These are phyloP conservation scores for Dryas octopetala DNA, from an alignment of 306 rosid species.

Conservation along the genomic window DNA sequence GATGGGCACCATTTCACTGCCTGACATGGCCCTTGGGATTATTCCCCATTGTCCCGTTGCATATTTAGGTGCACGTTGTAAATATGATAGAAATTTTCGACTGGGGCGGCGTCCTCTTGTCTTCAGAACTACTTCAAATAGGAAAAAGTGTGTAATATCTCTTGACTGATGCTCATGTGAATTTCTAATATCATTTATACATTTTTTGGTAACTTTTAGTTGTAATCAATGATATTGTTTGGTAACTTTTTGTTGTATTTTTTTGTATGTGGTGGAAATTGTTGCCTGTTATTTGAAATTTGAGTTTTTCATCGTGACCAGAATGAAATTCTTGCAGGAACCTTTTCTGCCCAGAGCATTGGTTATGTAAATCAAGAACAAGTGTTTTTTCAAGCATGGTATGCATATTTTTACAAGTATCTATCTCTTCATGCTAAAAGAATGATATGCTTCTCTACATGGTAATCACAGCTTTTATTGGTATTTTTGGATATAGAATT, in stretches of 20 bases:
- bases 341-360: slow-evolving; percentile 27
- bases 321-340: slow-evolving; percentile 43
- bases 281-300: neutral
- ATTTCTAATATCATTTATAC: neutral
- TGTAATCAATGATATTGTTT: neutral
- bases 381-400: slow-evolving; percentile 47
- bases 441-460: neutral
- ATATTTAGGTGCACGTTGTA: slow-evolving; percentile 25
- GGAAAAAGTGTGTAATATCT: slow-evolving; percentile 33
- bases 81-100: neutral
- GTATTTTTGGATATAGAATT: neutral
- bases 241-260: neutral
- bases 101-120: slow-evolving; percentile 25
- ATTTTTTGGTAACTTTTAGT: neutral
- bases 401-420: slow-evolving; percentile 23
- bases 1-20: slow-evolving; percentile 55
- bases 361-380: slow-evolving; percentile 39
- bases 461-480: neutral
- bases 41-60: slow-evolving; percentile 33
- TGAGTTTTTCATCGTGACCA: slow-evolving; percentile 15
- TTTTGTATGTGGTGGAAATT: neutral
- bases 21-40: slow-evolving; percentile 44
- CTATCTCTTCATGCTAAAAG: neutral
- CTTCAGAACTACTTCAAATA: slow-evolving; percentile 28
- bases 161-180: neutral